Base-by-base conservation (phyloP, 306 rosid species). In the Canavalia ensiformis region DNA sequence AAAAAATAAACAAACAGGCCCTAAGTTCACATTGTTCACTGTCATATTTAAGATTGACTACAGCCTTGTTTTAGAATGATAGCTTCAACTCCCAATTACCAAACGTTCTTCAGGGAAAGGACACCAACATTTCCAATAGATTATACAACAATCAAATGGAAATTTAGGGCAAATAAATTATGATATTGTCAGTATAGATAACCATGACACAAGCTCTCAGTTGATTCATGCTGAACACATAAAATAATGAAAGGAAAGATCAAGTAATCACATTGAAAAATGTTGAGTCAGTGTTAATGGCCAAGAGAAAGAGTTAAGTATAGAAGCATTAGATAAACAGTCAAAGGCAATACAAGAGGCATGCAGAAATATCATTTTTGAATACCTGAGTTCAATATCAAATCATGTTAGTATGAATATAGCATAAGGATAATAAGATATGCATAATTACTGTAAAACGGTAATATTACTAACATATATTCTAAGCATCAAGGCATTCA, bases 261-360 rank as follows among this genome's bases (percentile, higher is more conserved):
- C 64, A 66, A 44, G 49, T 54, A 70, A 76, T 80, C 66, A 68
- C 57, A 68, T 13, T 42, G 46, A 68, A 74, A 84, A 62, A 30
- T 49, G 34, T 68, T 69, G 56, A 75, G 69, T 46, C 52, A 31
- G 46, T 37, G 9, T 68, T 3, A 7, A 47, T 68, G 56, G 33
- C 12, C 77, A 68, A 69, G 45, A 74, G 35, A 50, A 50, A 18
- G n/a, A 72, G 76, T 12, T 35, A 35, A 34, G 25, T 31, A 59
- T 12, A 68, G 50, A 49, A 51, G 66, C 68, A 62, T 28, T 7
- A 45, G 44, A 31, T 25, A 84, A 70, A 30, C 44, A 47, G 11
- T 65, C 58, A 46, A 75, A 65, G 68, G 45, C 8, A 64, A 66
- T 29, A n/a, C 77, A 82, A 29, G 65, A 82, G 67, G 68, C 28